Evolutionary conservation across 768 basidiomycete genomes (phyloP).

Genomic region (Termitomyces sp.): DNA sequence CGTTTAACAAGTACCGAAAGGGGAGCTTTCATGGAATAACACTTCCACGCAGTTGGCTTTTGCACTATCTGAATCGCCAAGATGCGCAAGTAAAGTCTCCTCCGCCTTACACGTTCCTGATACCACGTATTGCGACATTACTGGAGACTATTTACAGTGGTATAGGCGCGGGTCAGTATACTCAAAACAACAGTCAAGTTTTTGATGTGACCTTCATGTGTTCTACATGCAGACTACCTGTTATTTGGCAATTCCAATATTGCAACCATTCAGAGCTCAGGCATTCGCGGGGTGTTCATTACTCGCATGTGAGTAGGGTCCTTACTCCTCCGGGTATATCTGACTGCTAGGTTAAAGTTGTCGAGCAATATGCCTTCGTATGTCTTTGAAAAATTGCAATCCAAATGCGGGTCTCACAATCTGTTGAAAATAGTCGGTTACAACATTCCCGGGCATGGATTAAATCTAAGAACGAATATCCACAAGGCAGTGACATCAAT

Average conservation of each 20-base stretch:
- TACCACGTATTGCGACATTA: conserved; percentile 16
- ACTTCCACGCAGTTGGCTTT: conserved; percentile 51
- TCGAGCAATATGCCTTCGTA: conserved; percentile 41
- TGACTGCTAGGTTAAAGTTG: conserved; percentile 28
- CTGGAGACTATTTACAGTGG: conserved; percentile 24
- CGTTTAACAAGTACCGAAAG: conserved; percentile 15
- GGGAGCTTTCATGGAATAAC: conserved; percentile 36
- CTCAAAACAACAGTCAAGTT: too few species aligned
- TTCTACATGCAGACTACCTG: conserved; percentile 18
- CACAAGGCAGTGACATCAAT: conserved; percentile 15
- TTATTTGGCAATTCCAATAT: conserved; percentile 20
- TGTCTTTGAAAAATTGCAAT: neutral
- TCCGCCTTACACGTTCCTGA: conserved; percentile 5
- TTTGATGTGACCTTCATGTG: neutral
- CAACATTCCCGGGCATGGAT: conserved; percentile 13
- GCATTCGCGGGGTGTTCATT: conserved; percentile 32
- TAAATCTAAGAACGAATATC: conserved; percentile 11
- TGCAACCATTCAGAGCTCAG: conserved; percentile 6
- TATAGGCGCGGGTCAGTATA: conserved; percentile 16
- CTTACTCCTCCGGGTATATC: neutral
- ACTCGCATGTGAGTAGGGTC: conserved; percentile 38
- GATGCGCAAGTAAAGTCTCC: conserved; percentile 1
- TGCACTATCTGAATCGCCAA: conserved; percentile 14
- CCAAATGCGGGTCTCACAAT: neutral
- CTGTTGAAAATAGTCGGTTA: conserved; percentile 19